These are phyloP conservation scores for Sphagnum tenellum DNA, from an alignment of 225 moss, liverwort and hornwort species.

Conservation along the genomic window DNA sequence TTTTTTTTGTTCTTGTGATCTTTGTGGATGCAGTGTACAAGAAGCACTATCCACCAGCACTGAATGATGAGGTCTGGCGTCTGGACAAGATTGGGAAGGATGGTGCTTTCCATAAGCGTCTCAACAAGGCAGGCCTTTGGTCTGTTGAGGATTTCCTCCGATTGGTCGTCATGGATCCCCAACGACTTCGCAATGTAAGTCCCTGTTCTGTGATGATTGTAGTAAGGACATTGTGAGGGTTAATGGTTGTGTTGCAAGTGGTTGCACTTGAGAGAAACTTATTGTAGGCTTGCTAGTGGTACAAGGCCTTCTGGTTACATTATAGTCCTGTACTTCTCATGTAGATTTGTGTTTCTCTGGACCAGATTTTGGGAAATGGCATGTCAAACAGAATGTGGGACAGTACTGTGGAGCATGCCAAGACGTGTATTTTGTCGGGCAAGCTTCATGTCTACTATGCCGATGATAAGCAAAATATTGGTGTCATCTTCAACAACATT, in stretches of 20 bases:
- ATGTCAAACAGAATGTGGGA: slow-evolving; percentile 58
- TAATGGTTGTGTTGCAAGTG: too few relatives aligned
- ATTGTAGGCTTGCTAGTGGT: too few relatives aligned
- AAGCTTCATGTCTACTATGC: slow-evolving; percentile 47
- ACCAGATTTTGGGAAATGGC: slow-evolving; percentile 37
- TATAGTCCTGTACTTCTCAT: too few relatives aligned
- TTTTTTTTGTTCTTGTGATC: neutral
- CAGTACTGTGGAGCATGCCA: slow-evolving; percentile 46
- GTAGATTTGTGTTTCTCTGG: too few relatives aligned
- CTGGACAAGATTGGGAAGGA: slow-evolving; percentile 33
- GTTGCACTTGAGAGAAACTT: too few relatives aligned
- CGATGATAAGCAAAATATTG: slow-evolving; percentile 45
- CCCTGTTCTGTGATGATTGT: neutral
- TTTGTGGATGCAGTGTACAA: slow-evolving; percentile 27
- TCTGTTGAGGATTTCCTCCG: slow-evolving; percentile 41
- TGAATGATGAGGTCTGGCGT: slow-evolving; percentile 46
- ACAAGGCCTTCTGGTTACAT: too few relatives aligned
- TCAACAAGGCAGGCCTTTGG: slow-evolving; percentile 21
- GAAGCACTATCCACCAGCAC: slow-evolving; percentile 46
- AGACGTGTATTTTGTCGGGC: slow-evolving; percentile 38
- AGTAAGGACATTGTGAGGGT: too few relatives aligned
- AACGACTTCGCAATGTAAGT: slow-evolving; percentile 38
- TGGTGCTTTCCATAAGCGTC: slow-evolving; percentile 37
- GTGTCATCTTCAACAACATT: slow-evolving; percentile 40
- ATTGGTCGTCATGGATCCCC: slow-evolving; percentile 45